Base-by-base conservation (phyloP, 2,329 filamentous ascomycete species). In the Epichloe baconii region DNA sequence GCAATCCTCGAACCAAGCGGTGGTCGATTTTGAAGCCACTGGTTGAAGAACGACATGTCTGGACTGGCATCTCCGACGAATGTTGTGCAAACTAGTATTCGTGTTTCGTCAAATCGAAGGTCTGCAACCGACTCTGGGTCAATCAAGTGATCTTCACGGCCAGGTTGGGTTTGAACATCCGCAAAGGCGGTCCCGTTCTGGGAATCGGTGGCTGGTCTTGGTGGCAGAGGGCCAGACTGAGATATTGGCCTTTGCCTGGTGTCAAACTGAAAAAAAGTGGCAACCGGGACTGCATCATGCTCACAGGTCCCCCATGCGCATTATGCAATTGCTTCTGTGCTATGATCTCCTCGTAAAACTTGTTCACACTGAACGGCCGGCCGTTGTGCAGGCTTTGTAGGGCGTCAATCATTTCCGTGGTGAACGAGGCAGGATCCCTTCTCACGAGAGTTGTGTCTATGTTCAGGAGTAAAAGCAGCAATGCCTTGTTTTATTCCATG, bases 71-170 rank as follows among this genome's bases (percentile, higher is more conserved):
- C 80, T 31, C 80, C 80, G 31, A 83, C 77, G 59, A 82, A 83
- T 0, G 80, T 83, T 0, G 80, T 84, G 61, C 80, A 83, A 2
- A 83, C 80, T 11, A 84, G 66, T n/a, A 82, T 76, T 55, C 80
- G 72, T 8, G 75, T 70, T 57, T 83, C 79, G 35, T 83, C 79
- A 57, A 84, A 82, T 10, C 74, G 75, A 19, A 83, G 66, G 55
- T 80, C 77, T 5, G 73, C 68, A 2, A 75, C 72, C 2, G 72
- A 69, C 17, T 71, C 71, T 7, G 72, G 69, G 36, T 73, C 70
- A 54, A 77, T 73, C 38, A 70, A 58, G 26, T 69, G 64, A 34
- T 74, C 71, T 48, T 69, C 64, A 35, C 59, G 59, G 44, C 58
- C 54, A 44, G 54, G 54, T 3, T 52, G 52, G 15, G 50, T 53